phyloP scores from a whole-genome alignment of 2,329 filamentous ascomycete species.

The Diaporthe batatas region DNA sequence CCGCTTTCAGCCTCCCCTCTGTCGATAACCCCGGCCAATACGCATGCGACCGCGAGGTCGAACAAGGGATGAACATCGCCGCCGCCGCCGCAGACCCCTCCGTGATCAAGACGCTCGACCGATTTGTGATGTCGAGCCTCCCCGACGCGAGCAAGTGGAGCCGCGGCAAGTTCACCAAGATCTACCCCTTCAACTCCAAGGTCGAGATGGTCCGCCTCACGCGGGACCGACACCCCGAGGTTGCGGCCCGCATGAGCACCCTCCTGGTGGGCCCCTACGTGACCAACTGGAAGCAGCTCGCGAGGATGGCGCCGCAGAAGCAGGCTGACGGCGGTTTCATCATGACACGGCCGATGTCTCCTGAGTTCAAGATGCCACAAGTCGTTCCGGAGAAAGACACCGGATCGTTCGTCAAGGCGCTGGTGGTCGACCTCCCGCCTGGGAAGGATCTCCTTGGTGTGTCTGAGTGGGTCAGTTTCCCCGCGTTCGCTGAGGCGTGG shows the following conservation, averaged over 20 bases:
- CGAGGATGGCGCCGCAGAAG: conserved; percentile 34
- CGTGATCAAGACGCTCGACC: conserved; percentile 39
- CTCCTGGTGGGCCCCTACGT: conserved; percentile 41
- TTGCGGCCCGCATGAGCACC: conserved; percentile 38
- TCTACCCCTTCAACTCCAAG: conserved; percentile 44
- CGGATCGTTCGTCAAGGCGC: conserved; percentile 11
- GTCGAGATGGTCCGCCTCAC: conserved; percentile 37
- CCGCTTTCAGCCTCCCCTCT: not conserved
- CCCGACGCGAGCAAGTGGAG: conserved; percentile 36
- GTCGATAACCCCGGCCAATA: conserved; percentile 10
- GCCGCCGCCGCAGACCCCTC: conserved; percentile 41
- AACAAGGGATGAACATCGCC: conserved; percentile 47
- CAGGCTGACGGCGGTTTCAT: conserved; percentile 37
- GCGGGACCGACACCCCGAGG: conserved; percentile 19
- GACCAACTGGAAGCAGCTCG: conserved; percentile 38
- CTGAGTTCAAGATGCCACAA: conserved; percentile 1
- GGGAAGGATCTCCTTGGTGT: conserved; percentile 23
- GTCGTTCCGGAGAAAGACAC: conserved; percentile 24
- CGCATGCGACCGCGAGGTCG: conserved; percentile 38
- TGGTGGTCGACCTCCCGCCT: conserved; percentile 10
- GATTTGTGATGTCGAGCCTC: conserved; percentile 42
- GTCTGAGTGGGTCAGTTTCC: conserved; percentile 18
- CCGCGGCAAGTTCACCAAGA: conserved; percentile 38
- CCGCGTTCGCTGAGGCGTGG: not conserved
- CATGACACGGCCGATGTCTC: conserved; percentile 6